Evolutionary conservation across 768 basidiomycete species (phyloP).

Genomic region (Leccinum variicolor): DNA sequence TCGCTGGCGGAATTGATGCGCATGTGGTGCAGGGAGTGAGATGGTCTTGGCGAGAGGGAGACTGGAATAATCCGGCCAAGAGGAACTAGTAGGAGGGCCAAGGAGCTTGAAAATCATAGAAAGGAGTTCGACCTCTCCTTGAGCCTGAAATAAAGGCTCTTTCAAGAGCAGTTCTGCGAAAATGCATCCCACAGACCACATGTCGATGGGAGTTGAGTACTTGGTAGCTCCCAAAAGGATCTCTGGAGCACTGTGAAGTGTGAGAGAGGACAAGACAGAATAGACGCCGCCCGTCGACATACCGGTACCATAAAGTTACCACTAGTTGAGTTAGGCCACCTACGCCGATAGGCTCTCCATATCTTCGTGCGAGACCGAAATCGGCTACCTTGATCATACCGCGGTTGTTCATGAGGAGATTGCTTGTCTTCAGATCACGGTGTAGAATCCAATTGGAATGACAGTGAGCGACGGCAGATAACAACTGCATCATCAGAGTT

Average conservation of each 20-base stretch:
- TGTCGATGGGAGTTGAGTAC: conserved; percentile 93
- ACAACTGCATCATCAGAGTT: conserved; percentile 88
- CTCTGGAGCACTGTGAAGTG: conserved; percentile 75
- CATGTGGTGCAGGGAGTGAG: conserved; percentile 69
- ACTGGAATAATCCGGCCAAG: conserved; percentile 81
- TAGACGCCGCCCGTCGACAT: conserved; percentile 27
- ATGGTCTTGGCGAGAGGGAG: conserved; percentile 83
- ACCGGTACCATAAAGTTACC: conserved; percentile 99
- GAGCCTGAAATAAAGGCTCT: conserved; percentile 97
- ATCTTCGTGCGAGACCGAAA: conserved; percentile 93
- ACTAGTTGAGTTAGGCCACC: conserved; percentile 98
- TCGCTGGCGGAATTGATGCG: conserved; percentile 75
- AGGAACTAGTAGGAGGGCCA: conserved; percentile 82
- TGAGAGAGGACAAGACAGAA: conserved; percentile 8
- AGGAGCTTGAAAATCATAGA: conserved; percentile 93
- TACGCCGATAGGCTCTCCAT: conserved; percentile 93
- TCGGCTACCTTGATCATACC: conserved; percentile 99
- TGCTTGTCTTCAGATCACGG: conserved; percentile 95
- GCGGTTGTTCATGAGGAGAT: conserved; percentile 97
- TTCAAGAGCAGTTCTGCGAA: conserved; percentile 95
- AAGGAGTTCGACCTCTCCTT: conserved; percentile 89
- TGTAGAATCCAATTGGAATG: conserved; percentile 98
- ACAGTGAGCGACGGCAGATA: conserved; percentile 91
- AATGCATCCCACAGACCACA: conserved; percentile 99
- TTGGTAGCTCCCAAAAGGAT: conserved; percentile 89